phyloP scores from a whole-genome alignment of 2,329 filamentous ascomycete genomes.

The Atkinsonella hypoxylon region DNA sequence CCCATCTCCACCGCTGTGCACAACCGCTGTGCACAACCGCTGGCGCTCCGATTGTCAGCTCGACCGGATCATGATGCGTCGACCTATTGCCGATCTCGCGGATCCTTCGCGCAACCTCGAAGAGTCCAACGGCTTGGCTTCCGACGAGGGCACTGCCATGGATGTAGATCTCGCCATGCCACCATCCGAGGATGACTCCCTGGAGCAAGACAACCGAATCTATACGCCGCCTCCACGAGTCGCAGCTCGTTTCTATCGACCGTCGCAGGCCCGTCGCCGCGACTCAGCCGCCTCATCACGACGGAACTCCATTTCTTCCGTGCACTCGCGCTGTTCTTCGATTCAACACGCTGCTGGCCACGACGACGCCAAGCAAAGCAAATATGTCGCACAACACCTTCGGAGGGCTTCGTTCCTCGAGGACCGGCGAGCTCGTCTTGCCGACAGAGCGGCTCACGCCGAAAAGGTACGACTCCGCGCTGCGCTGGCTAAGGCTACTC shows the following conservation, averaged over 20 bases:
- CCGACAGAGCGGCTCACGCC: conserved; percentile 69
- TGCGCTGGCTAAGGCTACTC: conserved; percentile 59
- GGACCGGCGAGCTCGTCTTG: conserved; percentile 65
- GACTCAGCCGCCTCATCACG: conserved; percentile 68
- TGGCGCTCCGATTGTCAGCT: neutral
- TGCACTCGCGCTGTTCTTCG: conserved; percentile 56
- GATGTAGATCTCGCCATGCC: conserved; percentile 27
- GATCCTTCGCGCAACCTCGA: conserved; percentile 30
- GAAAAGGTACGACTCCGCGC: conserved; percentile 72
- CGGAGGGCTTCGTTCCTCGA: conserved; percentile 72
- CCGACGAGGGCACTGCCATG: conserved; percentile 19
- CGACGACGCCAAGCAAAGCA: conserved; percentile 54
- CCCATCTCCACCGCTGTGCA: neutral
- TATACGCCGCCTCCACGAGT: conserved; percentile 62
- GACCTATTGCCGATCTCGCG: conserved; percentile 27
- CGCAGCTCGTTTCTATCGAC: conserved; percentile 65
- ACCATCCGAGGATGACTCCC: conserved; percentile 23
- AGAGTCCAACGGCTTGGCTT: conserved; percentile 19
- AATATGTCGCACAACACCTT: conserved; percentile 66
- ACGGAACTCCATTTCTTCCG: conserved; percentile 68
- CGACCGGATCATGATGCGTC: conserved; percentile 26
- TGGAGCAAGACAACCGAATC: conserved; percentile 23
- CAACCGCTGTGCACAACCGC: too few species aligned
- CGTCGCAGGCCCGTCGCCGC: conserved; percentile 53
- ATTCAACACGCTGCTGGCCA: conserved; percentile 38